Evolutionary conservation across 306 rosid species (phyloP).

Genomic region (Datisca glomerata): DNA sequence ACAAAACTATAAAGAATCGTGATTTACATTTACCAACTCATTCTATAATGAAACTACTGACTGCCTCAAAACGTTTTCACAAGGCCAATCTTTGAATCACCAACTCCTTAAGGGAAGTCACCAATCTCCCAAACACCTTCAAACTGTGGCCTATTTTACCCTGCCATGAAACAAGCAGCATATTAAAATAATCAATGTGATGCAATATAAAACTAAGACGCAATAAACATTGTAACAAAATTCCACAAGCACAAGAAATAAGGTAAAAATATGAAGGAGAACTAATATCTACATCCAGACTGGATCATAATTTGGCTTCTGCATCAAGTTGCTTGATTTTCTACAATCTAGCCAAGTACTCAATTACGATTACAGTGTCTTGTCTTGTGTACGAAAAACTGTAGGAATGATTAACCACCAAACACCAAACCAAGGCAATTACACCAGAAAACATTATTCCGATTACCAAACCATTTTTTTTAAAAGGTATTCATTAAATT

Average conservation of each 20-base stretch:
- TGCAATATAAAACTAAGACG: background rate
- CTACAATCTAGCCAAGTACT: too few species aligned
- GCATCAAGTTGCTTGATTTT: background rate
- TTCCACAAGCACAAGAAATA: background rate
- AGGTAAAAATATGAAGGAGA: background rate
- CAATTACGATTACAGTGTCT: too few species aligned
- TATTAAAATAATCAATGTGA: background rate
- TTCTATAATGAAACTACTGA: too few species aligned
- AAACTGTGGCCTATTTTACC: constrained; percentile 73
- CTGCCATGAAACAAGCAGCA: constrained; percentile 21
- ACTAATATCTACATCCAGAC: background rate
- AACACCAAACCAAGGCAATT: too few species aligned
- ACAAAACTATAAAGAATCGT: too few species aligned
- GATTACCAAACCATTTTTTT: too few species aligned
- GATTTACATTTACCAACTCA: too few species aligned
- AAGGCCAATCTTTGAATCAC: constrained; percentile 40
- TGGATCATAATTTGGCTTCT: background rate
- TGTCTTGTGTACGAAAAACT: too few species aligned
- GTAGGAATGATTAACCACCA: too few species aligned
- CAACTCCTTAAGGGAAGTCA: constrained; percentile 69
- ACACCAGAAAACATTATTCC: too few species aligned
- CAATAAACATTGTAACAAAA: background rate
- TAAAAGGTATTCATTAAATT: too few species aligned
- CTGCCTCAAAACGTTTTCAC: too few species aligned
- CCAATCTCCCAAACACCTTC: constrained; percentile 69